Evolutionary conservation across 192 early-diverging fungal species (phyloP).

Genomic region (Mortierella antarctica): DNA sequence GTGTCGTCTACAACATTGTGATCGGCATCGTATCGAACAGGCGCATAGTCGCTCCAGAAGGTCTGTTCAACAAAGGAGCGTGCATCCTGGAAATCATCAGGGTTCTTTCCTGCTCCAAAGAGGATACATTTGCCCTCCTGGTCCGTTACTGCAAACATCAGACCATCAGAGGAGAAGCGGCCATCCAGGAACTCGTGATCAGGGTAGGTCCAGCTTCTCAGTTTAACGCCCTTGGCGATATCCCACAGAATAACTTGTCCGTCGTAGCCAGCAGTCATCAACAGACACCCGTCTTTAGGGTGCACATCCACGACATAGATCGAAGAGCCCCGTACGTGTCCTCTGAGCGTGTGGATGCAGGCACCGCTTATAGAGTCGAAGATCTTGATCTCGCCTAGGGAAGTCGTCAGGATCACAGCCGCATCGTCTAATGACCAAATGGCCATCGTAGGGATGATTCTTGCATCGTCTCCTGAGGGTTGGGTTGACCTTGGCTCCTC

Average conservation of each 20-base stretch:
- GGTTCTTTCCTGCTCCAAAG: constrained; percentile 71
- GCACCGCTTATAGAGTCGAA: constrained; percentile 75
- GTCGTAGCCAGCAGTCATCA: constrained; percentile 87
- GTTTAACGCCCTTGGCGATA: constrained; percentile 62
- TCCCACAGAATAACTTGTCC: constrained; percentile 88
- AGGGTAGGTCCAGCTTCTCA: constrained; percentile 64
- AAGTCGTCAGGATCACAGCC: constrained; percentile 72
- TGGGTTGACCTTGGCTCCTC: not conserved
- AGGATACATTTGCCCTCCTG: constrained; percentile 76
- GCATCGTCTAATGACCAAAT: constrained; percentile 80
- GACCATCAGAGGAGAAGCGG: constrained; percentile 80
- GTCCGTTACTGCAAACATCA: constrained; percentile 78
- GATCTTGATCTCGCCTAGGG: constrained; percentile 73
- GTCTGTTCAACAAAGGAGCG: constrained; percentile 77
- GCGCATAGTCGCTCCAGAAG: constrained; percentile 79
- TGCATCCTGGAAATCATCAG: constrained; percentile 57
- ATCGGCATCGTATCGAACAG: constrained; percentile 72
- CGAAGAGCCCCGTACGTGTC: constrained; percentile 63
- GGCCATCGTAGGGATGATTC: constrained; percentile 61
- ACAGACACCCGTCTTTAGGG: constrained; percentile 74
- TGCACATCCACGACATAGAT: constrained; percentile 82
- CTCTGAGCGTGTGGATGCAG: constrained; percentile 60
- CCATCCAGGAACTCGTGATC: constrained; percentile 75
- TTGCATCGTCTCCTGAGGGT: constrained; percentile 23
- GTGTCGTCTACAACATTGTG: constrained; percentile 77